These are phyloP conservation scores for Buddleja alternifolia DNA, from an alignment of 257 asterid species.

Conservation along the genomic window DNA sequence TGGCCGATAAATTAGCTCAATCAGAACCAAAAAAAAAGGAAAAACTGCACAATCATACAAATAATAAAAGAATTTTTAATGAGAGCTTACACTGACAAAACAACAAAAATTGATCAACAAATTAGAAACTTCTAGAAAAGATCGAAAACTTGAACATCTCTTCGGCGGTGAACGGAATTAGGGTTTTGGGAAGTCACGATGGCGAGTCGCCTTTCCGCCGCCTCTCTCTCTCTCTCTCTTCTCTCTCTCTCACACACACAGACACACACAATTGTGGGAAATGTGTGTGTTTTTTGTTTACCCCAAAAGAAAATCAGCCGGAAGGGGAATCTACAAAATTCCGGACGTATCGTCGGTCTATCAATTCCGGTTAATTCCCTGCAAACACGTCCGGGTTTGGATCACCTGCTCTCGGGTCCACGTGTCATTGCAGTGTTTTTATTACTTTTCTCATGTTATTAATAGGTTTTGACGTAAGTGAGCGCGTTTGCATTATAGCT, in stretches of 20 bases:
- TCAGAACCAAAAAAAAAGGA: slow-evolving; percentile 7
- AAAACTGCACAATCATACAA: not conserved
- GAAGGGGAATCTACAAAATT: slow-evolving; percentile 42
- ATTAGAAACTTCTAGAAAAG: not conserved
- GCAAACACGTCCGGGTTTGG: slow-evolving; percentile 55
- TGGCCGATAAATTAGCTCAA: slow-evolving; percentile 30
- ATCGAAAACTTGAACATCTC: slow-evolving; percentile 13
- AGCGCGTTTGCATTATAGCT: too few species aligned
- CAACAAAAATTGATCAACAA: not conserved
- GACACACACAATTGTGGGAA: slow-evolving; percentile 36
- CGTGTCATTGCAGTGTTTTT: slow-evolving; percentile 25
- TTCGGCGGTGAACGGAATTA: slow-evolving; percentile 28
- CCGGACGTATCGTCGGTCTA: slow-evolving; percentile 63
- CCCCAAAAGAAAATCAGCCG: slow-evolving; percentile 48
- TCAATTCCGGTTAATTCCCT: slow-evolving; percentile 49
- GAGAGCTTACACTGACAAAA: slow-evolving; percentile 17
- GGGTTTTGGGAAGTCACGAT: slow-evolving; percentile 34
- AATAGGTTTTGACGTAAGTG: too few species aligned
- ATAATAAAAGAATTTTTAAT: not conserved
- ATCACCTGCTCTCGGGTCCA: slow-evolving; percentile 43
- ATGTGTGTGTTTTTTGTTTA: slow-evolving; percentile 40
- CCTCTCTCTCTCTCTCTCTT: slow-evolving; percentile 31
- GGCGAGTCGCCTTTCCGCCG: slow-evolving; percentile 29
- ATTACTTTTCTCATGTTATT: too few species aligned
- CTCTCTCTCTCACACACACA: too few species aligned